Evolutionary conservation across 176 grass and related monocot species (phyloP).

Genomic region (Paspalum vaginatum): DNA sequence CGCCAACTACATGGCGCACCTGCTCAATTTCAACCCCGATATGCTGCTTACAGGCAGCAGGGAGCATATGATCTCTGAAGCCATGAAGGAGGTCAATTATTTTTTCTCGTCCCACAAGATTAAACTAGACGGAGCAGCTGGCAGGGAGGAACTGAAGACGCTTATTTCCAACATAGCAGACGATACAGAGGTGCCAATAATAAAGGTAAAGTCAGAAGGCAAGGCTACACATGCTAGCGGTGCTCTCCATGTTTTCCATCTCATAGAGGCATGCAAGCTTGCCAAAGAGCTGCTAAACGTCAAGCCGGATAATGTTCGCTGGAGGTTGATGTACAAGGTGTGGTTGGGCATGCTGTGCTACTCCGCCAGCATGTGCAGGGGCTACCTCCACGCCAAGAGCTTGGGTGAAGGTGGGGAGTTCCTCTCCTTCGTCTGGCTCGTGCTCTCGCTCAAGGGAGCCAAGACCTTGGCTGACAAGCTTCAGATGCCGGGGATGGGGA

Average conservation of each 20-base stretch:
- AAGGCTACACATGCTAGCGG: no score
- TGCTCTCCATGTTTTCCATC: no score
- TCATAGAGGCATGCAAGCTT: not conserved
- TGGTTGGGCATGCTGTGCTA: not conserved
- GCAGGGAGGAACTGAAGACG: not conserved
- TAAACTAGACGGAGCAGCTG: no score
- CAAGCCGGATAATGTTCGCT: rapidly evolving
- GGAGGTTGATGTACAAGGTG: not conserved
- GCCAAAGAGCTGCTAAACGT: not conserved
- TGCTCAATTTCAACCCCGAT: not conserved
- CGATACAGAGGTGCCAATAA: no score
- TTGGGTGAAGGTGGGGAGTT: not conserved
- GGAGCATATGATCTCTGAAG: not conserved
- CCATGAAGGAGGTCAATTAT: not conserved
- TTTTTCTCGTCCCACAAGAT: no score
- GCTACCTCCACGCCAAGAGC: not conserved
- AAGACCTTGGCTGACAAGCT: not conserved
- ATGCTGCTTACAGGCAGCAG: not conserved
- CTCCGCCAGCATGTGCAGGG: not conserved
- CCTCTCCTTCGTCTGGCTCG: not conserved
- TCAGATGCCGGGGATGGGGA: no score
- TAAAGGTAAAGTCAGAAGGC: no score
- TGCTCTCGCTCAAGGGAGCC: not conserved
- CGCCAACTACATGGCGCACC: not conserved
- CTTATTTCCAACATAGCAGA: no score